phyloP scores from a whole-genome alignment of 805 yeast genomes.

The Tetrapisispora phaffii region DNA sequence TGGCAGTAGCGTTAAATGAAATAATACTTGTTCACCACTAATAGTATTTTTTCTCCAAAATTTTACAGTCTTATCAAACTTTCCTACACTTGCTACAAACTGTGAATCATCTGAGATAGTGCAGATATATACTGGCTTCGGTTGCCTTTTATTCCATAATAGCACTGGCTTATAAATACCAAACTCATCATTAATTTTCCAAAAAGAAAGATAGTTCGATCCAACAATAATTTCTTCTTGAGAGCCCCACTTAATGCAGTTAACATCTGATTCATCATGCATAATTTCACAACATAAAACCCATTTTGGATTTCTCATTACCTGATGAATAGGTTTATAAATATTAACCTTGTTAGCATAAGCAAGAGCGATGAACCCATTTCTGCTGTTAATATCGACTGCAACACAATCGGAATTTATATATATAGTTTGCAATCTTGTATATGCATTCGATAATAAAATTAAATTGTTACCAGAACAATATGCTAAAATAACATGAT shows the following conservation, averaged over 20 bases:
- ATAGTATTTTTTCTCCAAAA: constrained; percentile 70
- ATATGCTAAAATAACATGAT: constrained; percentile 55
- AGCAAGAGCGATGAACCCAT: constrained; percentile 55
- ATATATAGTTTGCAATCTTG: constrained; percentile 66
- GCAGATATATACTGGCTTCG: constrained; percentile 49
- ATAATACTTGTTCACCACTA: constrained; percentile 51
- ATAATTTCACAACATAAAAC: constrained; percentile 25
- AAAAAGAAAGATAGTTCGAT: constrained; percentile 44
- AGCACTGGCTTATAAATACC: constrained; percentile 31
- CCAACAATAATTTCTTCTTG: constrained; percentile 53
- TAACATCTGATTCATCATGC: constrained; percentile 30
- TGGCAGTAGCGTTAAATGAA: constrained; percentile 59
- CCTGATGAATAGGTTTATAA: constrained; percentile 46
- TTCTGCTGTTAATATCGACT: constrained; percentile 50
- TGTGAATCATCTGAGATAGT: constrained; percentile 59
- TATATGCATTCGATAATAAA: constrained; percentile 42
- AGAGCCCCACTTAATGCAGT: constrained; percentile 46
- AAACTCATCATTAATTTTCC: constrained; percentile 39
- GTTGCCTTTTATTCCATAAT: constrained; percentile 39
- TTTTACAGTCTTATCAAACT: constrained; percentile 57
- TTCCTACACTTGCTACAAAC: constrained; percentile 54
- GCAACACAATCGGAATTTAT: constrained; percentile 55
- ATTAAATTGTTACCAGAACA: constrained; percentile 86
- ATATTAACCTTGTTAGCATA: constrained; percentile 36
- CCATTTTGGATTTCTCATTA: constrained; percentile 41